Base-by-base conservation (phyloP, 176 grass and related monocot genomes). In the Luzula sylvatica region DNA sequence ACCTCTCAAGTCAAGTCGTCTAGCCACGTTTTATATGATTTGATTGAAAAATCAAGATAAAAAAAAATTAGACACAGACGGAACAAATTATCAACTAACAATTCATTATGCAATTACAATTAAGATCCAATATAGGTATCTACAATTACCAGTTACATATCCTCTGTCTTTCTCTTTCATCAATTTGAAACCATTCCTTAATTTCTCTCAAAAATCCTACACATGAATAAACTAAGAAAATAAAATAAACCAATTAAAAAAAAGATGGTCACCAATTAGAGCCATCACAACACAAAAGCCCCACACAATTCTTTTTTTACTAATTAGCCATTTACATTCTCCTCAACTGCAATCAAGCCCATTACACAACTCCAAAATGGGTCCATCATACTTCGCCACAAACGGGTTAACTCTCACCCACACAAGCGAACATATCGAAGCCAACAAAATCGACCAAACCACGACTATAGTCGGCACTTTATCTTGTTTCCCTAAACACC, bases 401-500 rank as follows among this genome's bases (percentile, higher is more conserved):
- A 78, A 78, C 0, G 75, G 75, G 48, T 78, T 72, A 9, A 78
- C 32, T 38, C 75, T 41, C 24, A 78, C 75, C 75, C 75, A 78
- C 16, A 78, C 14, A 62, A 78, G 58, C 1, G 68, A 72, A 45
- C 75, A 72, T 23, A 78, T 72, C 0, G 75, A 71, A 9, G 75
- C 68, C 32, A 78, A 59, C 47, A 78, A 52, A 45, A 66, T 66
- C 7, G 75, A 78, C 75, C 75, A 78, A 17, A 78, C 75, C 11
- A 78, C 22, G 11, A 66, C 32, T 15, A 78, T 78, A 7, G 75
- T 72, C 2, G 75, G 75, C 43, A 78, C 52, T 54, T 44, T 72
- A 72, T 78, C 42, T 14, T 78, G 75, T 43, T 72, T 78, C n/a
- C 75, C 75, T 67, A 78, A 66, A 46, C 69, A 64, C 14, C 75